phyloP scores from a whole-genome alignment of 495 filamentous ascomycete species.

The Xylaria nigripes region DNA sequence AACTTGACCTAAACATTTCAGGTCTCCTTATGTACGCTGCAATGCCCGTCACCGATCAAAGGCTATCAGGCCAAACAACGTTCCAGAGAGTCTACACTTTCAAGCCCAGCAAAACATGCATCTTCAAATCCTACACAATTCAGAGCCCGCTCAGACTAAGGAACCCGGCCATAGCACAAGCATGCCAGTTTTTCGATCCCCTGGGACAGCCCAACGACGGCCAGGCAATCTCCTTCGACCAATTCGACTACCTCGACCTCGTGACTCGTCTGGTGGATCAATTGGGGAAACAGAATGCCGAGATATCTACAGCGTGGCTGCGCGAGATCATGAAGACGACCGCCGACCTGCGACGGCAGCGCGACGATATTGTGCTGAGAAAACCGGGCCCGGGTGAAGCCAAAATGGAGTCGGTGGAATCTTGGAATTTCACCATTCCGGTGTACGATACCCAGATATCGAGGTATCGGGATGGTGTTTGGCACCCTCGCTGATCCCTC shows the following conservation, averaged over 20 bases:
- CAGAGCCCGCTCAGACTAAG: background rate
- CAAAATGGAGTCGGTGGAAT: no score
- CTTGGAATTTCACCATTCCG: background rate
- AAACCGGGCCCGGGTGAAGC: no score
- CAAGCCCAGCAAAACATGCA: background rate
- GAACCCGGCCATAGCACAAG: background rate
- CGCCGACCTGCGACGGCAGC: background rate
- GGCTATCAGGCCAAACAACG: background rate
- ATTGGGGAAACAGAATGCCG: background rate
- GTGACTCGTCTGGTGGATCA: background rate
- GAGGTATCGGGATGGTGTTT: background rate
- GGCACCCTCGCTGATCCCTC: background rate
- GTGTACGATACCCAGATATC: background rate
- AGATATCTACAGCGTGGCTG: background rate
- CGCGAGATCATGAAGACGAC: background rate
- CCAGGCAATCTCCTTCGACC: background rate
- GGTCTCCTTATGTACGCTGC: conserved; percentile 5
- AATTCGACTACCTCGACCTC: background rate
- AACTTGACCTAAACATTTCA: background rate
- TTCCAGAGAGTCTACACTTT: background rate
- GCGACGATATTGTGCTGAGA: background rate
- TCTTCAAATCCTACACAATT: background rate
- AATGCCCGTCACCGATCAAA: background rate
- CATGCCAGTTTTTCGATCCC: background rate
- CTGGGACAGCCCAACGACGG: background rate